These are phyloP conservation scores for Mitragyna speciosa DNA, from an alignment of 257 asterid genomes.

Conservation along the genomic window DNA sequence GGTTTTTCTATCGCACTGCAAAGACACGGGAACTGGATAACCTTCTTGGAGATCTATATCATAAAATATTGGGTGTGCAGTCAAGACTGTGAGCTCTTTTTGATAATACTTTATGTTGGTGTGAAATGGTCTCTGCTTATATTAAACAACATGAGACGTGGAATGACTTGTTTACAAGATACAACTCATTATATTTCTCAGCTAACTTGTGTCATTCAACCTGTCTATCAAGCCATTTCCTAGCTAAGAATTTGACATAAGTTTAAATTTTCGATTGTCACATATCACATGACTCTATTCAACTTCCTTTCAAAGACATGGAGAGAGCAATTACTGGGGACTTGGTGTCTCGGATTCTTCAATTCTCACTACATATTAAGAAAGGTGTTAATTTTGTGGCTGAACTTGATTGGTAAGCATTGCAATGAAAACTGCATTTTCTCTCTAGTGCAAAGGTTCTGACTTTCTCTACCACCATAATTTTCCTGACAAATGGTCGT, in stretches of 20 bases:
- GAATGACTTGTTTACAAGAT: not conserved
- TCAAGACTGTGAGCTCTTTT: constrained; percentile 16
- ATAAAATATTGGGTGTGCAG: constrained; percentile 80
- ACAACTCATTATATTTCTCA: not conserved
- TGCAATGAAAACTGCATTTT: constrained; percentile 21
- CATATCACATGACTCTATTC: constrained; percentile 1
- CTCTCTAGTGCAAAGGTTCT: constrained; percentile 14
- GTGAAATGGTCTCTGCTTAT: constrained; percentile 17
- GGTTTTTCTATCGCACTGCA: constrained; percentile 78
- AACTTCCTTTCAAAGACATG: constrained; percentile 61
- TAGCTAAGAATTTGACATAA: not conserved
- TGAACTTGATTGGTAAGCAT: constrained; percentile 91
- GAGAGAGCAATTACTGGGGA: constrained; percentile 96
- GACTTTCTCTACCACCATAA: constrained; percentile 9
- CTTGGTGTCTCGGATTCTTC: constrained; percentile 75
- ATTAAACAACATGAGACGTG: not conserved
- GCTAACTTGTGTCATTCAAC: not conserved
- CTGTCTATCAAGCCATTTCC: not conserved
- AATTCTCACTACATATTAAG: constrained; percentile 62
- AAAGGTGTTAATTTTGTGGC: constrained; percentile 77
- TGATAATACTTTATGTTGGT: constrained; percentile 14
- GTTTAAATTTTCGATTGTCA: not conserved
- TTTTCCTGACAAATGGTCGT: constrained; percentile 28
- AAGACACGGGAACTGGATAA: constrained; percentile 89
- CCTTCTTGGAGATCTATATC: constrained; percentile 92